phyloP scores from a whole-genome alignment of 2,329 filamentous ascomycete species.

The Fusarium protoensiforme region DNA sequence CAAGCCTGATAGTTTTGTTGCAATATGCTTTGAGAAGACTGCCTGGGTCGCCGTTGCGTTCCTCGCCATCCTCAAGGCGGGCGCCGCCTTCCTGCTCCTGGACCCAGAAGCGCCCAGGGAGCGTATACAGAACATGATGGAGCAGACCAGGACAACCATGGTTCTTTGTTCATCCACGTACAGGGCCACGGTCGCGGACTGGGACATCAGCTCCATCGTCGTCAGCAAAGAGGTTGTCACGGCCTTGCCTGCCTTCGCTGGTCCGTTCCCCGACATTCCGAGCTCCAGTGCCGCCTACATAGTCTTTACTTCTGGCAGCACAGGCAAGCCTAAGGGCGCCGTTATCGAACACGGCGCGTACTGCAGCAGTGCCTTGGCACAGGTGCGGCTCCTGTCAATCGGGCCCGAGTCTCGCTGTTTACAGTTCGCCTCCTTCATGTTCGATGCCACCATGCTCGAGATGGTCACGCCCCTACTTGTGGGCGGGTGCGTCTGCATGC shows the following conservation, averaged over 20 bases:
- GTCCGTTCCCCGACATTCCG: background rate
- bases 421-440: slow-evolving; percentile 62
- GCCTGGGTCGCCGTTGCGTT: background rate
- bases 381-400: slow-evolving; percentile 43
- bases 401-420: slow-evolving; percentile 59
- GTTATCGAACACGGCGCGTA: slow-evolving; percentile 60
- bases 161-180: background rate
- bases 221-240: background rate
- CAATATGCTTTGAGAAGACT: slow-evolving; percentile 9
- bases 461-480: slow-evolving; percentile 33
- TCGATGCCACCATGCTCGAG: slow-evolving; percentile 57
- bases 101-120: slow-evolving; percentile 6
- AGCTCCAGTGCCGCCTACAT: slow-evolving; percentile 34
- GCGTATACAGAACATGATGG: background rate
- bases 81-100: slow-evolving; percentile 7
- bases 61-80: slow-evolving; percentile 14
- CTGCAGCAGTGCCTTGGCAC: slow-evolving; percentile 57
- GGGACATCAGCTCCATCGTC: background rate
- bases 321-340: slow-evolving; percentile 44
- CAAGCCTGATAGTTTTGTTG: background rate
- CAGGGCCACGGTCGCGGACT: background rate
- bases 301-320: slow-evolving; percentile 44
- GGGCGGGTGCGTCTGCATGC: slow-evolving; percentile 38
- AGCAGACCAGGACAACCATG: background rate
- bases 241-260: background rate